phyloP scores from a whole-genome alignment of 2,329 filamentous ascomycete species.

The Sphaerostilbella broomeana region DNA sequence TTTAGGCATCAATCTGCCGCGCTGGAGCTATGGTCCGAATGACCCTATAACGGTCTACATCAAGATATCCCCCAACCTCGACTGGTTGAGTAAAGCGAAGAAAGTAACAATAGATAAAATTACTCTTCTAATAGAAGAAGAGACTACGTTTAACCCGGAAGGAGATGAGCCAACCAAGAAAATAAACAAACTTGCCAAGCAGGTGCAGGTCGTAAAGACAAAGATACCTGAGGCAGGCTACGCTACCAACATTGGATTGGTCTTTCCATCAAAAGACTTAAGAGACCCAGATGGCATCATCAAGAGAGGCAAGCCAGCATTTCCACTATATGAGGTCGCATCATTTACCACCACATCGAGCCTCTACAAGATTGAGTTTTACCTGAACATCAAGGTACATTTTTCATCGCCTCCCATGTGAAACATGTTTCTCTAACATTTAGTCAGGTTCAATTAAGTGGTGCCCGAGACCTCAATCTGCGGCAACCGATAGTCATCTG shows the following conservation, averaged over 20 bases:
- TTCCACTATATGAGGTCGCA: conserved; percentile 79
- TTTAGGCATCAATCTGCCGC: conserved; percentile 81
- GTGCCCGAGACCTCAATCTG: conserved; percentile 79
- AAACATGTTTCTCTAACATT: conserved; percentile 12
- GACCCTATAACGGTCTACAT: conserved; percentile 96
- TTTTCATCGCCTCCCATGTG: not conserved
- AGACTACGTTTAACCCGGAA: conserved; percentile 97
- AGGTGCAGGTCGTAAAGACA: conserved; percentile 71
- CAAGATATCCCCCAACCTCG: conserved; percentile 83
- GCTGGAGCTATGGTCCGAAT: conserved; percentile 93
- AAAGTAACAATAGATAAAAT: conserved; percentile 92
- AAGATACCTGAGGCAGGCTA: conserved; percentile 89
- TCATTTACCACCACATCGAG: conserved; percentile 92
- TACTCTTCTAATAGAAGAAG: conserved; percentile 88
- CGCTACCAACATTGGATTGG: conserved; percentile 82
- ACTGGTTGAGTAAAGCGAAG: conserved; percentile 85
- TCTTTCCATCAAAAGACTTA: conserved; percentile 85
- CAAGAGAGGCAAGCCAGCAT: conserved; percentile 75
- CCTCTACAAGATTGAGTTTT: conserved; percentile 98
- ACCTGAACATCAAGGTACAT: conserved; percentile 80
- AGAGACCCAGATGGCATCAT: conserved; percentile 83
- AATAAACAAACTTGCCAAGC: conserved; percentile 77
- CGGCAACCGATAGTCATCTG: conserved; percentile 94
- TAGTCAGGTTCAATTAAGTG: conserved; percentile 73
- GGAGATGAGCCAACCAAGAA: conserved; percentile 92